Evolutionary conservation across 306 rosid species (phyloP).

Genomic region (Cicer judaicum): DNA sequence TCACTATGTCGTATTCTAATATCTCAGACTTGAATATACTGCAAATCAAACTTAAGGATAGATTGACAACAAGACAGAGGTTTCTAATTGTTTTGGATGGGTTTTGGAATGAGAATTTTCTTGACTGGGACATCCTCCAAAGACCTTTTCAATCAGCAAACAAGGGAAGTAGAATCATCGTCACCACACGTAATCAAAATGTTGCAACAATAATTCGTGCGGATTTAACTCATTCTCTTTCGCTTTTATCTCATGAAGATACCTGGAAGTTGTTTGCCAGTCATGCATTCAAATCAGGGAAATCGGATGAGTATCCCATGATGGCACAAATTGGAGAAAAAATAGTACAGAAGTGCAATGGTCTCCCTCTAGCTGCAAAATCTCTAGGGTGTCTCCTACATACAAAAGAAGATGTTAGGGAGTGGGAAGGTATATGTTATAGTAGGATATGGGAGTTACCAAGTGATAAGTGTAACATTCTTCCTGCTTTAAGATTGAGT

Average conservation of each 20-base stretch:
- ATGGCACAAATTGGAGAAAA: conserved; percentile 46
- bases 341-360: conserved; percentile 51
- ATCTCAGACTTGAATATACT: conserved; percentile 56
- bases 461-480: conserved; percentile 50
- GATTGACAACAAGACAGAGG: conserved; percentile 34
- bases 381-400: conserved; percentile 50
- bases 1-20: conserved; percentile 39
- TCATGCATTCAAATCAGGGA: conserved; percentile 47
- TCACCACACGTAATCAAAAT: conserved; percentile 52
- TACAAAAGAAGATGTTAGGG: conserved; percentile 39
- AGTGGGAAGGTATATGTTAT: conserved; percentile 50
- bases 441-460: conserved; percentile 55
- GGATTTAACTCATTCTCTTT: conserved; percentile 40
- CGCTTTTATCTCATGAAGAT: conserved; percentile 47
- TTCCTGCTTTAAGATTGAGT: conserved; percentile 47
- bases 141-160: conserved; percentile 48
- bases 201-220: conserved; percentile 55
- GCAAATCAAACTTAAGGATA: conserved; percentile 52
- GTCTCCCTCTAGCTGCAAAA: conserved; percentile 59
- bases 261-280: conserved; percentile 52
- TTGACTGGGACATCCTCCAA: conserved; percentile 55
- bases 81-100: conserved; percentile 59
- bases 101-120: conserved; percentile 53
- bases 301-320: conserved; percentile 18
- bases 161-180: conserved; percentile 57